Evolutionary conservation across 139 green algal species (phyloP).

Genomic region (Picochlorum sp.): DNA sequence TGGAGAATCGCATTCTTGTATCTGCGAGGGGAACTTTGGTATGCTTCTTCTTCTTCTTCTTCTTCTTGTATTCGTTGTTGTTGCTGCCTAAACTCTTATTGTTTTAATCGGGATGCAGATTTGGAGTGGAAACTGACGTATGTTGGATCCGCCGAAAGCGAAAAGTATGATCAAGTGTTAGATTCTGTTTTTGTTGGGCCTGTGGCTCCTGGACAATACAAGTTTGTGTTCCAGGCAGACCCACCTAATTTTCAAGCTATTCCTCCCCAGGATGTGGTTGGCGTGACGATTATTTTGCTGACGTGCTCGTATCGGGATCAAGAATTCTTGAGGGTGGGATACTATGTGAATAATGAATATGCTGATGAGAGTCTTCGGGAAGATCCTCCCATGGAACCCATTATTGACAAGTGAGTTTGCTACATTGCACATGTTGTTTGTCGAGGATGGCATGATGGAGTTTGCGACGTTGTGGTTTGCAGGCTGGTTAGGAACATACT

Average conservation of each 20-base stretch:
- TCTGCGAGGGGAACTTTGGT: neutral
- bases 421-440: neutral
- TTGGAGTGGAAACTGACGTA: slow-evolving; percentile 95
- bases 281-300: slow-evolving; percentile 89
- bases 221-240: slow-evolving; percentile 83
- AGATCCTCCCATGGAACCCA: slow-evolving; percentile 56
- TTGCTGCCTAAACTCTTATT: neutral
- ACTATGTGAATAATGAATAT: slow-evolving; percentile 97
- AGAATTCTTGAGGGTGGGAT: slow-evolving; percentile 85
- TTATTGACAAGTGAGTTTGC: slow-evolving; percentile 45
- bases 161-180: slow-evolving; percentile 88
- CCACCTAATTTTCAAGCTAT: slow-evolving; percentile 72
- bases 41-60: neutral
- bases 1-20: neutral
- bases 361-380: slow-evolving; percentile 71
- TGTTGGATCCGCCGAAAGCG: slow-evolving; percentile 85
- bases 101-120: slow-evolving; percentile 40
- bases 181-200: slow-evolving; percentile 88
- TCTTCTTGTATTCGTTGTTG: neutral
- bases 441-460: too few species aligned
- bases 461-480: too few species aligned
- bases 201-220: slow-evolving; percentile 74
- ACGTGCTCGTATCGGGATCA: slow-evolving; percentile 81
- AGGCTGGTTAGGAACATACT: slow-evolving; percentile 68
- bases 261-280: slow-evolving; percentile 68